Evolutionary conservation across 2,329 filamentous ascomycete species (phyloP).

Genomic region (Trichoderma asperellum): DNA sequence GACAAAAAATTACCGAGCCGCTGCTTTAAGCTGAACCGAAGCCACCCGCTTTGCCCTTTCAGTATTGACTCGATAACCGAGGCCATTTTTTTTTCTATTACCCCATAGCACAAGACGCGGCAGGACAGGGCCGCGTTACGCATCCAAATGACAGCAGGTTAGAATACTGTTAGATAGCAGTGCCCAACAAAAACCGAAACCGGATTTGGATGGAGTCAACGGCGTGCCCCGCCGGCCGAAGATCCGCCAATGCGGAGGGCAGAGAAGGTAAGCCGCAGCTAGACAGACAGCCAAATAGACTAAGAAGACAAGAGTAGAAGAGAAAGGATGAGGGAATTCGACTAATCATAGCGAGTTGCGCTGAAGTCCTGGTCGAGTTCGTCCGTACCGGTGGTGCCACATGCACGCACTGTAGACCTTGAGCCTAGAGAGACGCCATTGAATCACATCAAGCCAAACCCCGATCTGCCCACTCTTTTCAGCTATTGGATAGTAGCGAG

Average conservation of each 20-base stretch:
- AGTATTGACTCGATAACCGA: background rate
- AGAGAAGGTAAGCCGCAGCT: slow-evolving; percentile 16
- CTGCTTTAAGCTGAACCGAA: background rate
- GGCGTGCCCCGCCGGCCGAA: background rate
- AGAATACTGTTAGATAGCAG: background rate
- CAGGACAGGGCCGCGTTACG: slow-evolving; percentile 13
- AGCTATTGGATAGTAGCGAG: background rate
- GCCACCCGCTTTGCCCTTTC: slow-evolving; percentile 9
- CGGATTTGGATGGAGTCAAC: background rate
- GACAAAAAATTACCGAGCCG: slow-evolving; percentile 2
- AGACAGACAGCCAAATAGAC: background rate
- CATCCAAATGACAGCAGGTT: slow-evolving; percentile 21
- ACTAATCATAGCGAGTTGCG: background rate
- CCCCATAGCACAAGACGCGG: slow-evolving; percentile 7
- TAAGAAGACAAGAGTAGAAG: background rate
- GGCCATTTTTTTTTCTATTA: background rate
- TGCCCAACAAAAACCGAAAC: slow-evolving; percentile 16
- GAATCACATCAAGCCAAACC: background rate
- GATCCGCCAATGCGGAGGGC: slow-evolving; percentile 24
- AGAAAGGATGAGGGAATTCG: background rate
- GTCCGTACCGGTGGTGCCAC: background rate
- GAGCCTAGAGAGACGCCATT: background rate
- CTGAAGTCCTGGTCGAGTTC: background rate
- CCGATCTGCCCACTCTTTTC: background rate
- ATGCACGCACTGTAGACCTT: background rate